Evolutionary conservation across 768 basidiomycete species (phyloP), one percentile per base, ranked within the genome.

Genomic region (Panellus pusillus): DNA sequence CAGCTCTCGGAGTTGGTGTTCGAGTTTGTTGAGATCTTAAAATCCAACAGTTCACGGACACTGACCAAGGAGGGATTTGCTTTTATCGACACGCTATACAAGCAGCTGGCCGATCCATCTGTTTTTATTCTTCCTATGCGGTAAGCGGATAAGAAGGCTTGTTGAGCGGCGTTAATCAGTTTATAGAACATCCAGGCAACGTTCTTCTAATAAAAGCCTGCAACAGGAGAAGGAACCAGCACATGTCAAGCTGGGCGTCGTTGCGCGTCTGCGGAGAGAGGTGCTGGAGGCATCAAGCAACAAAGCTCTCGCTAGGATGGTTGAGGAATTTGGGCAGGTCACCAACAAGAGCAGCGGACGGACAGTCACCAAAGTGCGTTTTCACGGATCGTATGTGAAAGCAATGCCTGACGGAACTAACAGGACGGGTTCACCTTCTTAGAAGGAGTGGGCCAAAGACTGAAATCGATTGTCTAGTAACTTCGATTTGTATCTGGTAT

Each of bases 101-200:
- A 86, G 66, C 87, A 87, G 63, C 76, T 91, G 40, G 80, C 79
- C 35, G 83, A 88, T 65, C 84, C 88, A 31, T 81, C 82, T 17
- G 79, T 82, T 36, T 81, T 79, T 60, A 66, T 79, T 47, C 68
- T 75, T 38, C 86, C 86, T 5, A 62, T 82, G 63, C 76, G 85
- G 73, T 77, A 68, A 66, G 64, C 75, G 29, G 32, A 47, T 28
- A 36, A 44, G 52, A 28, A 52, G 19, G 24, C 24, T 24, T 24
- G 24, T 24, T 50, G 36, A 38, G 31, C 14, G 38, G 9, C 42
- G 38, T 36, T 8, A 19, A 35, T 13, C 41, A 32, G 9, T 31
- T 65, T 56, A 20, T 52, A 71, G 73, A 46, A 62, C 68, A 35
- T 70, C 70, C 52, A 67, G 73, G 62, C 63, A 74, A 63, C 72